Conservation (phyloP, 23 red algal genomes). For the Chondrus crispus region DNA sequence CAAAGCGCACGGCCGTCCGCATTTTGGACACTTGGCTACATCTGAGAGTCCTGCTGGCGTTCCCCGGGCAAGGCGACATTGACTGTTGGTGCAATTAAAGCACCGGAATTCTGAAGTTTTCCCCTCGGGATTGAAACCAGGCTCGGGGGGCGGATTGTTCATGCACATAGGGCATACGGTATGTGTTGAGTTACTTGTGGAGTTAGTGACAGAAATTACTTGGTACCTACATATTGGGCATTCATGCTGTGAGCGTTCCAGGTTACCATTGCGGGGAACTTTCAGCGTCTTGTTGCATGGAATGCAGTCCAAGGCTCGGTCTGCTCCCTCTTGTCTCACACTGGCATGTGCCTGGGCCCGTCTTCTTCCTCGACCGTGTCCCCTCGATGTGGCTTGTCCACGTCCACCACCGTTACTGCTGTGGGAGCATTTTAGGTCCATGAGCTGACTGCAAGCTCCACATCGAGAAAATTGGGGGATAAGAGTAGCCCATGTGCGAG, state of each 20-base stretch:
- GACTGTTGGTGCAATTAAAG: slow-evolving; percentile 47
- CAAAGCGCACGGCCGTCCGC: slow-evolving; percentile 8
- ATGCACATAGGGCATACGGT: slow-evolving; percentile 44
- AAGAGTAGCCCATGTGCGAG: slow-evolving; percentile 2
- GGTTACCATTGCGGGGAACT: slow-evolving; percentile 40
- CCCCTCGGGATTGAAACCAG: slow-evolving; percentile 20
- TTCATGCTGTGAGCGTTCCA: slow-evolving; percentile 18
- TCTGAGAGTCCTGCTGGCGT: slow-evolving; percentile 5
- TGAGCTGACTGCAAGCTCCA: slow-evolving; percentile 12
- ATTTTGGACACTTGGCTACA: slow-evolving; percentile 51
- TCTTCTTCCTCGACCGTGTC: not conserved
- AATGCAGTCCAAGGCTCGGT: slow-evolving; percentile 30
- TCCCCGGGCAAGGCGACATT: slow-evolving; percentile 49
- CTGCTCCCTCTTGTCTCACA: slow-evolving; percentile 1
- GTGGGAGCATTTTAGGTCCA: slow-evolving; percentile 21
- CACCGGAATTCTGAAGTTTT: slow-evolving; percentile 61
- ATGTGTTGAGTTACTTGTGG: not conserved
- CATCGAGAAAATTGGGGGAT: slow-evolving; percentile 35
- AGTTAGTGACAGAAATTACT: slow-evolving; percentile 47
- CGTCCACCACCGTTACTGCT: not conserved
- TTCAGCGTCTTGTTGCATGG: slow-evolving; percentile 17
- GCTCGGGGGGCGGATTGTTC: slow-evolving; percentile 36
- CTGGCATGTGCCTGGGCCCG: not conserved
- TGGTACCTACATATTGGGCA: slow-evolving; percentile 71
- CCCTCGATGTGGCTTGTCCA: too few species aligned